A percentile compares a stretch with the other conserved stretches of the same genome.
Evolutionary conservation across 768 basidiomycete genomes (phyloP).

Genomic region (Collybia sp.): DNA sequence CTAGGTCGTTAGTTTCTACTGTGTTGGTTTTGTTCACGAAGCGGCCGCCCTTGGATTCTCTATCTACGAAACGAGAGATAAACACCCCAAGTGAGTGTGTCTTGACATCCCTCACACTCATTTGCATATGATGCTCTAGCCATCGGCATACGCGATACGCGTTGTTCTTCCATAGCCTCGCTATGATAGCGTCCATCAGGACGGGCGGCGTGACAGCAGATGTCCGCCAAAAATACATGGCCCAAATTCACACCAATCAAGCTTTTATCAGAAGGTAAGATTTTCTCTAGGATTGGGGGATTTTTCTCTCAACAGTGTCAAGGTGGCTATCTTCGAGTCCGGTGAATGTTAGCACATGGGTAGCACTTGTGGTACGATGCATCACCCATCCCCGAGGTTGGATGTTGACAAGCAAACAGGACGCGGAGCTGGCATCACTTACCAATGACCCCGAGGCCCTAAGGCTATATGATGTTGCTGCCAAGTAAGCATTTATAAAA

Average conservation of each 20-base stretch:
- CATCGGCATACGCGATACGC: conserved; percentile 67
- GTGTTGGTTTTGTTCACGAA: conserved; percentile 52
- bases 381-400: background rate
- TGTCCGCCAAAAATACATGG: conserved; percentile 35
- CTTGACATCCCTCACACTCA: background rate
- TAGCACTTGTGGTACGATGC: conserved; percentile 55
- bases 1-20: conserved; percentile 61
- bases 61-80: conserved; percentile 52
- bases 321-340: conserved; percentile 72
- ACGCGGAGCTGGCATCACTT: conserved; percentile 66
- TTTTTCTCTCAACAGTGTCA: background rate
- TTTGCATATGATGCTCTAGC: conserved; percentile 23
- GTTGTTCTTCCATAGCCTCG: conserved; percentile 67
- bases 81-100: conserved; percentile 56
- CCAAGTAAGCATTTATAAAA: conserved; percentile 38
- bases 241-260: conserved; percentile 60
- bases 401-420: conserved; percentile 30
- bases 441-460: conserved; percentile 52
- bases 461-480: conserved; percentile 64
- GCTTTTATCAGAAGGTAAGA: conserved; percentile 53
- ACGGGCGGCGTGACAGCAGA: conserved; percentile 31
- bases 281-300: background rate
- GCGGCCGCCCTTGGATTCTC: conserved; percentile 61
- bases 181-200: conserved; percentile 58
- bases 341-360: conserved; percentile 65